Conservation (phyloP, 306 rosid species). For the Vigna radiata region DNA sequence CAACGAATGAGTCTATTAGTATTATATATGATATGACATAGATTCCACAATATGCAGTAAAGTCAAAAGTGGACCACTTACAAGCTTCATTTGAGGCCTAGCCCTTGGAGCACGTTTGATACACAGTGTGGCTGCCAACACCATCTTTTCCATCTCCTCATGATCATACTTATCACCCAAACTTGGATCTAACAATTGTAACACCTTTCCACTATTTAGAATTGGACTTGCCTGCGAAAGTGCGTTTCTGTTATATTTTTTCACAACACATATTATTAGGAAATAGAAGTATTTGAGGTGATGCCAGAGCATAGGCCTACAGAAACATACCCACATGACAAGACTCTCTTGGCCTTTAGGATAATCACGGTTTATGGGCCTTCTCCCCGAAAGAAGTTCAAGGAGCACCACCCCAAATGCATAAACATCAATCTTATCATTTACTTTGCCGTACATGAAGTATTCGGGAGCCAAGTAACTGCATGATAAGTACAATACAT, state of each 20-base stretch:
- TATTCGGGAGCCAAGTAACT: slow-evolving; percentile 98
- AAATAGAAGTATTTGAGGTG: slow-evolving; percentile 35
- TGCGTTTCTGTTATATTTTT: slow-evolving; percentile 2
- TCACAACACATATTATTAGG: slow-evolving; percentile 27
- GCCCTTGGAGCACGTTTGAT: slow-evolving; percentile 83
- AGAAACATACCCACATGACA: slow-evolving; percentile 91
- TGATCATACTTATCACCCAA: slow-evolving; percentile 64
- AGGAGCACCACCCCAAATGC: slow-evolving; percentile 94
- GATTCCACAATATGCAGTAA: slow-evolving; percentile 31
- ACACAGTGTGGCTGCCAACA: slow-evolving; percentile 91
- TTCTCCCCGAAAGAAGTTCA: slow-evolving; percentile 94
- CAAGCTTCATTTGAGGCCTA: slow-evolving; percentile 89
- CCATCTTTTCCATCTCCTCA: slow-evolving; percentile 81
- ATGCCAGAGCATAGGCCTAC: slow-evolving; percentile 12
- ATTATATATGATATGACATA: background rate
- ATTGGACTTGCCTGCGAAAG: slow-evolving; percentile 84
- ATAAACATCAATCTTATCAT: slow-evolving; percentile 87
- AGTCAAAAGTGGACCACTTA: slow-evolving; percentile 60
- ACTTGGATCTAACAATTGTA: slow-evolving; percentile 75
- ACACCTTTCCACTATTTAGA: slow-evolving; percentile 71
- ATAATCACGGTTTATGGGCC: slow-evolving; percentile 76
- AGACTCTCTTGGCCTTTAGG: slow-evolving; percentile 95
- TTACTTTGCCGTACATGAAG: slow-evolving; percentile 96
- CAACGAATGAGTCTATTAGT: background rate
- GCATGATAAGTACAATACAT: slow-evolving; percentile 43